A percentile compares a stretch with the other conserved stretches of the same genome.
These are phyloP conservation scores for Myxozyma sirexii DNA, from an alignment of 805 yeast species.

Conservation along the genomic window DNA sequence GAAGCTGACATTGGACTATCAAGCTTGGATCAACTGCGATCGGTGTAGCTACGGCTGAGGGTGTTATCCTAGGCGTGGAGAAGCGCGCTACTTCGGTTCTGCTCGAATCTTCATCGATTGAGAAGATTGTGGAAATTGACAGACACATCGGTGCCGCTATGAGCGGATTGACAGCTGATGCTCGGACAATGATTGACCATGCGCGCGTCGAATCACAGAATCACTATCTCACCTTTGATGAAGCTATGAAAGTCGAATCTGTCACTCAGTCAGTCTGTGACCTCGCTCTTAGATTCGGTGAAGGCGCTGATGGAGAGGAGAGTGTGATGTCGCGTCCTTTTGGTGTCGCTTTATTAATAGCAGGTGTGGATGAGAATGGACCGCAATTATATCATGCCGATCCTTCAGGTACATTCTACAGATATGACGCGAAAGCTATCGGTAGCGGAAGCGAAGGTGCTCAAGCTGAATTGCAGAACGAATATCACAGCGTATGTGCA, in stretches of 20 bases:
- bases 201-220: constrained; percentile 79
- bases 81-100: constrained; percentile 92
- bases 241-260: constrained; percentile 86
- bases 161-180: constrained; percentile 98
- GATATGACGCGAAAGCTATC: constrained; percentile 97
- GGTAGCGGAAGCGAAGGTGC: constrained; percentile 99
- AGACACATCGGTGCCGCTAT: constrained; percentile 96
- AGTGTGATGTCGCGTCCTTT: constrained; percentile 96
- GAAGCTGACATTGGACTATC: background rate
- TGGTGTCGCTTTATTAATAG: constrained; percentile 95
- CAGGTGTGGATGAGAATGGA: constrained; percentile 94
- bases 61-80: constrained; percentile 95
- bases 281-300: constrained; percentile 93
- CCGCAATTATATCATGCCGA: constrained; percentile 96
- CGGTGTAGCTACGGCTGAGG: constrained; percentile 93
- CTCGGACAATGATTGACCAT: constrained; percentile 97
- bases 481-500: constrained; percentile 68
- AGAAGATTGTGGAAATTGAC: constrained; percentile 94
- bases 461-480: constrained; percentile 94
- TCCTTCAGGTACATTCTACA: constrained; percentile 96
- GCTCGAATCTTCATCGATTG: constrained; percentile 89
- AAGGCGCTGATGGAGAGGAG: constrained; percentile 95
- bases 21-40: constrained; percentile 93
- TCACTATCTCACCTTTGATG: constrained; percentile 88
- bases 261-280: constrained; percentile 97